A percentile compares a stretch with the other conserved stretches of the same genome.
These are phyloP conservation scores for Apiotrichum akiyoshidainum DNA, from an alignment of 1,284 basidiomycete genomes.

Conservation along the genomic window DNA sequence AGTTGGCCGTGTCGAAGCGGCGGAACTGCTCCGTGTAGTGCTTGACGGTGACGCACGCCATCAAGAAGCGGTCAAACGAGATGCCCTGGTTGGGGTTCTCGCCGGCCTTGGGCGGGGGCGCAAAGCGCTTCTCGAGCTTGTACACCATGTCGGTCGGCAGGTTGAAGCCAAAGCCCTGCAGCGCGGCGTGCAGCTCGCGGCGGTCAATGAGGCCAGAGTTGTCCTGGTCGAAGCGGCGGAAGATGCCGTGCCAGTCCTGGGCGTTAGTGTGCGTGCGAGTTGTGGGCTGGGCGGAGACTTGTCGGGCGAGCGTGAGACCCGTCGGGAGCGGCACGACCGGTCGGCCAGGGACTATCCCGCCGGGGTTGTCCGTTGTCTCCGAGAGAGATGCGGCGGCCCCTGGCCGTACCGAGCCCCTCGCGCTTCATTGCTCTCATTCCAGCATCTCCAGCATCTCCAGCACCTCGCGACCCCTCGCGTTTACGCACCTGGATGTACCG, in stretches of 20 bases:
- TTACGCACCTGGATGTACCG: constrained; percentile 48
- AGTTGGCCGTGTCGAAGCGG: constrained; percentile 39
- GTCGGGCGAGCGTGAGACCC: no score
- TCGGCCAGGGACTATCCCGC: no score
- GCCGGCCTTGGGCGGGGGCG: constrained; percentile 42
- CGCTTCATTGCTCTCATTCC: no score
- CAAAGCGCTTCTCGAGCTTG: constrained; percentile 48
- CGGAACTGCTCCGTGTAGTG: constrained; percentile 51
- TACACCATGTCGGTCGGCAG: constrained; percentile 47
- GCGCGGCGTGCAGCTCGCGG: constrained; percentile 48
- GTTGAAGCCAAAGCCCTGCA: constrained; percentile 50
- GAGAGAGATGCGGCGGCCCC: no score
- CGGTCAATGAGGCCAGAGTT: constrained; percentile 49
- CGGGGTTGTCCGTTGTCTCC: no score
- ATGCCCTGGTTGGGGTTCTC: constrained; percentile 32
- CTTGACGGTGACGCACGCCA: constrained; percentile 53
- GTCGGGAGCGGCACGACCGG: no score
- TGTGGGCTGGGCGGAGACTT: no score
- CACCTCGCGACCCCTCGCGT: no score
- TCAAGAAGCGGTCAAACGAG: constrained; percentile 51
- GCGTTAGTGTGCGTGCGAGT: constrained; percentile 9
- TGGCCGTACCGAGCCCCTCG: no score
- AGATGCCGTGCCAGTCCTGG: constrained; percentile 52
- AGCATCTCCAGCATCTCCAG: background rate
- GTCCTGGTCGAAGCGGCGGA: constrained; percentile 50